phyloP scores from a whole-genome alignment of 352 stramenopile species.

The Phytopythium aichiense region DNA sequence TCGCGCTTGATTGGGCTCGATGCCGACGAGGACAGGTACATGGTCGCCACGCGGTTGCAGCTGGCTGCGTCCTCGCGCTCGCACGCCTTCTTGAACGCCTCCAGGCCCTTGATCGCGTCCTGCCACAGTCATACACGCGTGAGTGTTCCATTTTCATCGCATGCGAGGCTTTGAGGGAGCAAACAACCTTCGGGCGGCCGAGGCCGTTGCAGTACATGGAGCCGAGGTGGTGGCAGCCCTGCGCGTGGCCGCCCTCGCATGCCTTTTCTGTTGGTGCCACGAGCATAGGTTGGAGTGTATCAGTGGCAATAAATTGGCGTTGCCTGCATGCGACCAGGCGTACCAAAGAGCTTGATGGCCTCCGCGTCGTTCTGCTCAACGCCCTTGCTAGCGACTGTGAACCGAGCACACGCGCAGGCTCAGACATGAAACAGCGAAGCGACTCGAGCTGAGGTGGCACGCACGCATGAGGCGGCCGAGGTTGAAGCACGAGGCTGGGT shows the following conservation, averaged over 20 bases:
- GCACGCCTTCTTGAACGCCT: conserved; percentile 74
- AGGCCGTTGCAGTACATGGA: conserved; percentile 77
- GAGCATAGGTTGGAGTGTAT: neutral
- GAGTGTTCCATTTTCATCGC: neutral
- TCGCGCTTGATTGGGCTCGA: conserved; percentile 45
- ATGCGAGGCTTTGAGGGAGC: neutral
- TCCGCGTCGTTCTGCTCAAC: conserved; percentile 61
- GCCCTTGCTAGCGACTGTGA: conserved; percentile 74
- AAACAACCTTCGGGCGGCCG: conserved; percentile 58
- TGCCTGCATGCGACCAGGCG: neutral
- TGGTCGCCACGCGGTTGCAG: conserved; percentile 77
- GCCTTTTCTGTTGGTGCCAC: conserved; percentile 53
- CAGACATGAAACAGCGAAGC: neutral
- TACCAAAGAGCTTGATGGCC: conserved; percentile 71
- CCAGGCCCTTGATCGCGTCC: conserved; percentile 59
- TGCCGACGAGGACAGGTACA: conserved; percentile 49
- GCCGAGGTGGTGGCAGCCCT: conserved; percentile 82
- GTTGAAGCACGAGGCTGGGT: conserved; percentile 85
- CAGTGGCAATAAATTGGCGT: neutral
- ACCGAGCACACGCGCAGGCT: neutral
- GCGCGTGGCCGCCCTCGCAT: conserved; percentile 62
- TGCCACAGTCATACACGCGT: conserved; percentile 7
- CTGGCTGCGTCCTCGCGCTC: conserved; percentile 69
- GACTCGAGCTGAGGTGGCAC: conserved; percentile 2
- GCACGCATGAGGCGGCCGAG: conserved; percentile 75